These are phyloP conservation scores for Kodamaea neixiangensis DNA, from an alignment of 805 yeast species.

Conservation along the genomic window DNA sequence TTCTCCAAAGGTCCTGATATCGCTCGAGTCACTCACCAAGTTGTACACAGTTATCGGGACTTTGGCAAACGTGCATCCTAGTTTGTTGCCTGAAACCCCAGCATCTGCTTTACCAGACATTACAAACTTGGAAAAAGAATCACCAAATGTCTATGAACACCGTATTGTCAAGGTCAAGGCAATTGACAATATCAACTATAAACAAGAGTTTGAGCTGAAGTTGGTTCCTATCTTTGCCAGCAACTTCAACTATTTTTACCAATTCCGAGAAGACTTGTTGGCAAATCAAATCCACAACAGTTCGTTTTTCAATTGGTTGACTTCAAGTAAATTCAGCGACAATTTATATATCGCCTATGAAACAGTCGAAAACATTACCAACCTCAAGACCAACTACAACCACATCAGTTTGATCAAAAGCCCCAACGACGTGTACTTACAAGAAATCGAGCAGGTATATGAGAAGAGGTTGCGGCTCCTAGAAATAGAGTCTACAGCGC, in stretches of 20 bases:
- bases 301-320: conserved; percentile 37
- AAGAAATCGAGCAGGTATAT: conserved; percentile 18
- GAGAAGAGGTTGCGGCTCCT: conserved; percentile 14
- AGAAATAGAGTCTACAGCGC: conserved; percentile 6
- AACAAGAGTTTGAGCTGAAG: conserved; percentile 17
- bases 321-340: conserved; percentile 23
- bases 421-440: conserved; percentile 15
- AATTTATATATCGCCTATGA: conserved; percentile 13
- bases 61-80: conserved; percentile 26
- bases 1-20: conserved; percentile 24
- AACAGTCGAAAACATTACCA: conserved; percentile 19
- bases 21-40: conserved; percentile 29
- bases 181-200: conserved; percentile 13
- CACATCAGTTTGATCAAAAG: conserved; percentile 13
- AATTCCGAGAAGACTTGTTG: conserved; percentile 19
- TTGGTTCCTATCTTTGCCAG: conserved; percentile 27
- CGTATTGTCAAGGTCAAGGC: conserved; percentile 15
- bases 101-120: conserved; percentile 28
- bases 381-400: conserved; percentile 10
- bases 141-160: conserved; percentile 24
- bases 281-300: conserved; percentile 21
- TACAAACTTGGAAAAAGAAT: conserved; percentile 22
- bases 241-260: conserved; percentile 24
- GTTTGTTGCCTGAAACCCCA: conserved; percentile 18
- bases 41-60: conserved; percentile 26